Conservation (phyloP, 2,329 filamentous ascomycete genomes). For the Sarocladiaceae sp. region DNA sequence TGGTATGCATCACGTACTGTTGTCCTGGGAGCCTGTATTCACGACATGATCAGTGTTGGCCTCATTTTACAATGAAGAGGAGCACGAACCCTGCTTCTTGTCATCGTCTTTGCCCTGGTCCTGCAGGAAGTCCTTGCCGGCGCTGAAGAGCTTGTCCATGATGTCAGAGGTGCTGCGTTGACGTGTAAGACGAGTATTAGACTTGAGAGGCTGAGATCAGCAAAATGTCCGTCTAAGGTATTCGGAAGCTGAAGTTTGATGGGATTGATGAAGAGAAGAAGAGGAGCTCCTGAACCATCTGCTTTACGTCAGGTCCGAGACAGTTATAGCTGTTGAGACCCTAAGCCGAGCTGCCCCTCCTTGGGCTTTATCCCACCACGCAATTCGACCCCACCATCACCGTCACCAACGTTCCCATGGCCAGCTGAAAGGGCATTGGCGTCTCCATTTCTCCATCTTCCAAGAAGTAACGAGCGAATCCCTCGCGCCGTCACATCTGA, state of each 20-base stretch:
- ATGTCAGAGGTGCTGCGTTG: too few relatives aligned
- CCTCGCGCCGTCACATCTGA: too few relatives aligned
- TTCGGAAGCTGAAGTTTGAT: conserved; percentile 19
- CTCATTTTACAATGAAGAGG: background rate
- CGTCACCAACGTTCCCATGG: background rate
- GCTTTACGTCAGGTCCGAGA: too few relatives aligned
- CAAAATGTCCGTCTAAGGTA: too few relatives aligned
- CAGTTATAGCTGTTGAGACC: too few relatives aligned
- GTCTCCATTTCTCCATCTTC: too few relatives aligned
- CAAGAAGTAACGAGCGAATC: background rate
- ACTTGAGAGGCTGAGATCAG: too few relatives aligned
- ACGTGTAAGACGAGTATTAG: too few relatives aligned
- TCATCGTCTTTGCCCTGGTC: conserved; percentile 20
- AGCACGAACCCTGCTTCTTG: conserved; percentile 13
- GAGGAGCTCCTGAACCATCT: background rate
- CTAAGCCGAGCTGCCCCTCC: background rate
- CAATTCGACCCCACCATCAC: background rate
- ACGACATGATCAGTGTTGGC: background rate
- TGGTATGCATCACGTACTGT: too few relatives aligned
- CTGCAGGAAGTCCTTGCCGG: conserved; percentile 31
- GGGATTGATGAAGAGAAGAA: background rate
- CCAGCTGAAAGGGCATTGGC: conserved; percentile 3
- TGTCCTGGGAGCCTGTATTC: conserved; percentile 14
- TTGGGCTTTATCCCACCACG: background rate
- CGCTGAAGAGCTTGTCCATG: conserved; percentile 33